Base-by-base conservation (phyloP, 2,329 filamentous ascomycete species). In the Aureobasidium lini region DNA sequence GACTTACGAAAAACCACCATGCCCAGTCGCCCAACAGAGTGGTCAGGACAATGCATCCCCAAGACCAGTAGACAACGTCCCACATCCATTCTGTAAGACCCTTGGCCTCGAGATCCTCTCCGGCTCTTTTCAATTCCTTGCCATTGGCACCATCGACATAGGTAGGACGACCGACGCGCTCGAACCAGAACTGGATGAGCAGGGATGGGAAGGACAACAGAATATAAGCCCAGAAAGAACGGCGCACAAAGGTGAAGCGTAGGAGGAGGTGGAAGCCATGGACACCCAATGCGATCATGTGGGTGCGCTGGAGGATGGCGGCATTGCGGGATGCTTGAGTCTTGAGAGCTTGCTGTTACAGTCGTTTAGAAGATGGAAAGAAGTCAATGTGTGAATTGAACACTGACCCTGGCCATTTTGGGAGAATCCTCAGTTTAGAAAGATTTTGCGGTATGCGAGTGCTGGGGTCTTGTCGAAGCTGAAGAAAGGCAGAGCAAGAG, bases 81-180 rank as follows among this genome's bases (percentile, higher is more conserved):
- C 95, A 99, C 88, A 97, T 90, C 79, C 95, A 97, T 76, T 96
- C 94, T 10, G 93, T 97, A 77, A 99, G 76, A 4, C 94, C 94
- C 36, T 87, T 82, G 9, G 90, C 89, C 57, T 88, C 85, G 54
- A 99, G 83, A 72, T 99, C 94, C 71, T 97, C 92, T 44, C 94
- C 93, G 0, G 89, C 79, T 34, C 81, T 84, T 71, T 84, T 85
- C 62, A 97, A 79, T n/a, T 86, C 80, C 13, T 79, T 81, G 49
- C 84, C 85, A 29, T 77, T 75, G 61, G 73, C 73, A 57, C 60
- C 60, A 23, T 84, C 71, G 64, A 85, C 83, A 70, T 86, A 89
- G 62, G 79, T 85, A 28, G 94, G 94, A 9, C 93, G 88, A 11
- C 89, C 90, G 7, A 91, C 84, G 48, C 82, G 82, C 74, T 99